Conservation (phyloP, 2,329 filamentous ascomycete species). For the Phyllosticta capitalensis region DNA sequence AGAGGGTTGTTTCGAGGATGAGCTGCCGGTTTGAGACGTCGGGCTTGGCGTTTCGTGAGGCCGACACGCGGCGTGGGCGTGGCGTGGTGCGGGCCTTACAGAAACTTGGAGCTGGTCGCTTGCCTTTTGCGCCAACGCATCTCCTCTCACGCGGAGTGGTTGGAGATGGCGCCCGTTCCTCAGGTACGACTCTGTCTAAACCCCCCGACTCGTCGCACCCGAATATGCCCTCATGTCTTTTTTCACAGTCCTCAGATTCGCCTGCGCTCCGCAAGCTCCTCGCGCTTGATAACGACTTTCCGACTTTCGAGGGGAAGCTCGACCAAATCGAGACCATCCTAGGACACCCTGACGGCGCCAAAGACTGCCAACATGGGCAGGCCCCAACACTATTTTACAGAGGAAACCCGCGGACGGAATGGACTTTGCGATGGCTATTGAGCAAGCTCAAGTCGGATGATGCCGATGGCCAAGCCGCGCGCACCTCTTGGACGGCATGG, state of each 20-base stretch:
- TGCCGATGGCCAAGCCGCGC: constrained; percentile 30
- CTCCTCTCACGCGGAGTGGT: constrained; percentile 7
- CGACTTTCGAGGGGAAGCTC: constrained; percentile 29
- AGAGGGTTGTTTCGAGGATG: neutral
- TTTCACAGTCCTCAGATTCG: neutral
- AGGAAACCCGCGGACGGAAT: constrained; percentile 46
- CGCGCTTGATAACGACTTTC: constrained; percentile 29
- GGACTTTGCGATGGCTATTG: constrained; percentile 57
- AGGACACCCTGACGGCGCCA: constrained; percentile 22
- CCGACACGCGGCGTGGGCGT: neutral
- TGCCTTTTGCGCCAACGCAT: neutral
- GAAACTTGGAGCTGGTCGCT: neutral
- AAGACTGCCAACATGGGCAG: neutral
- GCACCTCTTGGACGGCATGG: constrained; percentile 40
- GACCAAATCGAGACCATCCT: constrained; percentile 31
- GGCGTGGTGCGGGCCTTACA: constrained; percentile 1
- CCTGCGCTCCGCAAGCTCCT: constrained; percentile 30
- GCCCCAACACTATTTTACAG: constrained; percentile 6
- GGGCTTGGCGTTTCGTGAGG: constrained; percentile 3
- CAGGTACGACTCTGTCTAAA: constrained; percentile 7
- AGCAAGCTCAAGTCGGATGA: constrained; percentile 45
- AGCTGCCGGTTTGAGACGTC: constrained; percentile 5
- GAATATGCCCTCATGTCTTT: neutral
- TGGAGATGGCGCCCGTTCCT: constrained; percentile 10
- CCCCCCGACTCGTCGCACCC: neutral